phyloP scores from a whole-genome alignment of 139 green algal species.

The Chlorella sp. region DNA sequence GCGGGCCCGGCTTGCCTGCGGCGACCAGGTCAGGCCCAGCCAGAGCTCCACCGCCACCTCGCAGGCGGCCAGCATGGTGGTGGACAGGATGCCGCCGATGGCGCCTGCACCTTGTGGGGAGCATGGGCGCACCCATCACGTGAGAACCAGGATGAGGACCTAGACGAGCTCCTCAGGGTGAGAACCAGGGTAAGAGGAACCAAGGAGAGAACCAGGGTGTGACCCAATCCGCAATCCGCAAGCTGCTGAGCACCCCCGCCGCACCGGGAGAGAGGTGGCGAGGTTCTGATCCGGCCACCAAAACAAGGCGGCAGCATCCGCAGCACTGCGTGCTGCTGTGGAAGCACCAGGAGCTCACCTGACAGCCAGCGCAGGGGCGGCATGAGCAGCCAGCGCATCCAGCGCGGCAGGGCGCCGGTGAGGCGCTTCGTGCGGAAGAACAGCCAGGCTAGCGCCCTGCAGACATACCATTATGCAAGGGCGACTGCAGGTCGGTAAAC shows the following conservation, averaged over 20 bases:
- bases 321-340: too few species aligned
- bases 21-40: slow-evolving; percentile 66
- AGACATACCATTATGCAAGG: not conserved
- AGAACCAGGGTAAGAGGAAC: too few species aligned
- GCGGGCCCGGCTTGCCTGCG: slow-evolving; percentile 33
- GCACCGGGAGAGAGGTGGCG: too few species aligned
- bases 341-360: not conserved
- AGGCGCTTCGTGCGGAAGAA: slow-evolving; percentile 35
- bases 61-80: slow-evolving; percentile 58
- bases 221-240: too few species aligned
- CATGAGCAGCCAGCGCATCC: slow-evolving; percentile 26
- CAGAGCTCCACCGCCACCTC: slow-evolving; percentile 82
- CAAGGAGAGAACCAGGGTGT: too few species aligned
- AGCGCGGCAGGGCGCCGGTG: not conserved
- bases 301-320: too few species aligned
- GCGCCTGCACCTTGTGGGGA: not conserved
- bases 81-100: slow-evolving; percentile 24
- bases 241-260: too few species aligned
- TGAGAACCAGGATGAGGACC: too few species aligned
- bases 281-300: too few species aligned
- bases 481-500: not conserved
- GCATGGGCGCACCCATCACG: too few species aligned
- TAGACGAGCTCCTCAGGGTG: too few species aligned
- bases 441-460: slow-evolving; percentile 23
- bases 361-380: slow-evolving; percentile 28